Percentiles rank a stretch among this genome's conserved stretches.
Conservation (phyloP, 306 rosid genomes). For the Citrullus colocynthis region DNA sequence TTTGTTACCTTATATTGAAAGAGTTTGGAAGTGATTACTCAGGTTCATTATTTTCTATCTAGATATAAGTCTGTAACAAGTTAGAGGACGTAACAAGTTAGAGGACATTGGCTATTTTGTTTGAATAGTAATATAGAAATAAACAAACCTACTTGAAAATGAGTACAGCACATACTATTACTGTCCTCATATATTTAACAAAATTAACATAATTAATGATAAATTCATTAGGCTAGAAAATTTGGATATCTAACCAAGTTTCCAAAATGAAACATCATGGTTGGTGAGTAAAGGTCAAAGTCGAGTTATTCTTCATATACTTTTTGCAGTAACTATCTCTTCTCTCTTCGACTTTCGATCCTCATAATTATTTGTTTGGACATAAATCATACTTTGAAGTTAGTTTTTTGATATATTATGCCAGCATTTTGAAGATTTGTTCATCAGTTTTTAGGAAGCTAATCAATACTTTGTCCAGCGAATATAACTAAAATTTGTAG, state of each 20-base stretch:
- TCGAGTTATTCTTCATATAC: no score
- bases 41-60: neutral
- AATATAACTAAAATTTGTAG: neutral
- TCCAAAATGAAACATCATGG: constrained; percentile 42
- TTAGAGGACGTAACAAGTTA: neutral
- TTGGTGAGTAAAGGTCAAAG: no score
- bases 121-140: neutral
- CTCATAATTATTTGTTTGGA: neutral
- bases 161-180: neutral
- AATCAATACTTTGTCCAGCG: neutral
- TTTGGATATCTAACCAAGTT: constrained; percentile 67
- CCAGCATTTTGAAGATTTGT: neutral
- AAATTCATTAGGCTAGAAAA: constrained; percentile 79
- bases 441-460: neutral
- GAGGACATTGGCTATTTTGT: neutral
- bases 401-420: no score
- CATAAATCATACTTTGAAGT: neutral
- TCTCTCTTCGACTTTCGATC: no score
- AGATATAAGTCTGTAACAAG: neutral
- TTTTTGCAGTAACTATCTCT: no score
- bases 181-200: neutral
- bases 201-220: neutral
- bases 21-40: neutral
- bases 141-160: neutral
- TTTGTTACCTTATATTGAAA: neutral